Evolutionary conservation across 805 yeast species (phyloP), one percentile per base, ranked within the genome.

Genomic region (Isabelozyma gotoi): DNA sequence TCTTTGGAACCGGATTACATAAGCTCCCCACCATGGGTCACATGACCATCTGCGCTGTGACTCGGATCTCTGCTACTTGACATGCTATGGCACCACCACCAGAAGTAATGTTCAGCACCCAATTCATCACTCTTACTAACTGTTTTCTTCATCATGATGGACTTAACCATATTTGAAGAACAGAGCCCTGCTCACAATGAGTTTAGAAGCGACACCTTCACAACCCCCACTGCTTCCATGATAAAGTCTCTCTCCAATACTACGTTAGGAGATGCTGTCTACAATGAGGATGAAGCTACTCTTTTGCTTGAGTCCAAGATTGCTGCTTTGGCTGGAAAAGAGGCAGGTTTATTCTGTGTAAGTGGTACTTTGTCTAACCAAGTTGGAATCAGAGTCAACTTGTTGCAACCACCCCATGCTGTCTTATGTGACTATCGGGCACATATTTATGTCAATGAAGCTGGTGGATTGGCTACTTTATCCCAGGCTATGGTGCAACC

Each of bases 151-250:
- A 32, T 12, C 12, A 32, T 14, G 12, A 36, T 36, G 39, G 32
- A 36, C 20, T 36, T 36, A 36, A 18, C 39, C n/a, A 36, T 15
- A n/a, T 36, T 20, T 16, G 39, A 36, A 14, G n/a, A 14, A 2
- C 39, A 37, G 33, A 24, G 50, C 41, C 36, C 65, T 29, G 67
- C 74, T 7, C 57, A 53, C 42, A 69, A 69, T 47, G 76, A 71
- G 50, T 71, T 71, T 52, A 59, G 76, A 41, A 67, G 63, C 55
- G 98, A 91, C 63, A 91, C 97, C 1, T 88, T 89, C 74, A 90
- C 97, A 3, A 86, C 87, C 7, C 97, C 97, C 21, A 80, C 96
- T 0, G 71, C 71, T 33, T 70, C 78, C 27, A 88, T 90, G 92
- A 60, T 86, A 15, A 52, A 50, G 18, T 81, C 90, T 20, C 31